A percentile compares a stretch with the other conserved stretches of the same genome.
Conservation (phyloP, 352 stramenopile species). For the Pseudoperonospora humuli region DNA sequence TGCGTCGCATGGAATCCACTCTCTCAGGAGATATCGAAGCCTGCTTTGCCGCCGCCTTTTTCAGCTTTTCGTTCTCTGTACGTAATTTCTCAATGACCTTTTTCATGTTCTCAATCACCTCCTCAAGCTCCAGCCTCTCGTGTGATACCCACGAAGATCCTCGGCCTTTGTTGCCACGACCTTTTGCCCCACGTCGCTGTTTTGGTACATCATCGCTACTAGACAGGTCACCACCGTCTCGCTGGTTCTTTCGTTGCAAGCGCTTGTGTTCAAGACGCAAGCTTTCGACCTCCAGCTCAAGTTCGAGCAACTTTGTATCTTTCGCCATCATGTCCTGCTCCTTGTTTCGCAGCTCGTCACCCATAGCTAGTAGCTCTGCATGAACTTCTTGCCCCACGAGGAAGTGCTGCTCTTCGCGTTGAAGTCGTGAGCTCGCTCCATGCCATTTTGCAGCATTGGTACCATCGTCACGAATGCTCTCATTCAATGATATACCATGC, state of each 20-base stretch:
- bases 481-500: constrained; percentile 16
- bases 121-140: constrained; percentile 56
- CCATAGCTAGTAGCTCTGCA: constrained; percentile 35
- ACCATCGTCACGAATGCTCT: constrained; percentile 8
- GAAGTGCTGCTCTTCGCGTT: constrained; percentile 44
- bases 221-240: neutral
- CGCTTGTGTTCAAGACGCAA: constrained; percentile 52
- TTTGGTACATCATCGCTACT: constrained; percentile 5
- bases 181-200: constrained; percentile 6
- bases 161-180: neutral
- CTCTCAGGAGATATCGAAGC: constrained; percentile 28
- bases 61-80: constrained; percentile 58
- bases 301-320: constrained; percentile 56
- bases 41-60: constrained; percentile 24
- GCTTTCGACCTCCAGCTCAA: constrained; percentile 65
- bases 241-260: constrained; percentile 34
- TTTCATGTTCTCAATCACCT: constrained; percentile 79
- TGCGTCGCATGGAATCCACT: constrained; percentile 32
- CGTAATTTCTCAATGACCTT: constrained; percentile 74
- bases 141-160: constrained; percentile 13
- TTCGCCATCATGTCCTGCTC: constrained; percentile 46
- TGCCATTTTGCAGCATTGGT: neutral
- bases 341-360: constrained; percentile 39
- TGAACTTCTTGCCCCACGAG: constrained; percentile 33
- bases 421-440: constrained; percentile 11